Percentiles rank a stretch among this genome's conserved stretches.
Conservation (phyloP, 805 yeast genomes). For the Wickerhamiella hasegawae region DNA sequence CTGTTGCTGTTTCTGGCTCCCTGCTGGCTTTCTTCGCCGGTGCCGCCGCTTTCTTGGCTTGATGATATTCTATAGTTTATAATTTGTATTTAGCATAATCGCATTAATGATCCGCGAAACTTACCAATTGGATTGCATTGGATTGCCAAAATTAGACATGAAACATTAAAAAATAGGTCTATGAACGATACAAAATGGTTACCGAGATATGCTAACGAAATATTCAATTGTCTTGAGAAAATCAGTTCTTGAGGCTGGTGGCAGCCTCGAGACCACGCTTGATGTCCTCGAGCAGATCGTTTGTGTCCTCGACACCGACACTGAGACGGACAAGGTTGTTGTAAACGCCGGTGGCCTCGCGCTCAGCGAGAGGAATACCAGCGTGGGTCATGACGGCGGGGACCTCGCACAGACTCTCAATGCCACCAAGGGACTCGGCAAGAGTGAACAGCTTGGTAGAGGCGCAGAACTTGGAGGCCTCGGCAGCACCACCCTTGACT, state of each 20-base stretch:
- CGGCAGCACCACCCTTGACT: constrained; percentile 64
- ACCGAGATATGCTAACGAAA: too few relatives aligned
- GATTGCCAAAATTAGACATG: too few relatives aligned
- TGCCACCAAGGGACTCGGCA: constrained; percentile 85
- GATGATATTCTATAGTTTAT: too few relatives aligned
- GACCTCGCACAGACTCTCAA: constrained; percentile 71
- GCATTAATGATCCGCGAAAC: too few relatives aligned
- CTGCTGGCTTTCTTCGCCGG: constrained; percentile 3
- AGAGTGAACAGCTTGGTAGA: constrained; percentile 62
- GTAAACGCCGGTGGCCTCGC: constrained; percentile 66
- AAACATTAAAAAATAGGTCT: too few relatives aligned
- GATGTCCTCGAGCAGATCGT: constrained; percentile 58
- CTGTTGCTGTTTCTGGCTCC: constrained; percentile 1
- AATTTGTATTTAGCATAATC: too few relatives aligned
- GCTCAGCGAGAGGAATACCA: constrained; percentile 63
- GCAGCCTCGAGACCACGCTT: too few relatives aligned
- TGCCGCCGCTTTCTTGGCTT: neutral
- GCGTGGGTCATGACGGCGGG: constrained; percentile 91
- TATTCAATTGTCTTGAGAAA: too few relatives aligned
- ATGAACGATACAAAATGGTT: too few relatives aligned
- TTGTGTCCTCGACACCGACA: constrained; percentile 76
- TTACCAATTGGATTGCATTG: too few relatives aligned
- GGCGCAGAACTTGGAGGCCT: constrained; percentile 59
- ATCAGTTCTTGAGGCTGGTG: too few relatives aligned
- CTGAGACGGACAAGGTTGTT: constrained; percentile 72